These are phyloP conservation scores for Chlorella variabilis DNA, from an alignment of 163 green algal genomes.

Conservation along the genomic window DNA sequence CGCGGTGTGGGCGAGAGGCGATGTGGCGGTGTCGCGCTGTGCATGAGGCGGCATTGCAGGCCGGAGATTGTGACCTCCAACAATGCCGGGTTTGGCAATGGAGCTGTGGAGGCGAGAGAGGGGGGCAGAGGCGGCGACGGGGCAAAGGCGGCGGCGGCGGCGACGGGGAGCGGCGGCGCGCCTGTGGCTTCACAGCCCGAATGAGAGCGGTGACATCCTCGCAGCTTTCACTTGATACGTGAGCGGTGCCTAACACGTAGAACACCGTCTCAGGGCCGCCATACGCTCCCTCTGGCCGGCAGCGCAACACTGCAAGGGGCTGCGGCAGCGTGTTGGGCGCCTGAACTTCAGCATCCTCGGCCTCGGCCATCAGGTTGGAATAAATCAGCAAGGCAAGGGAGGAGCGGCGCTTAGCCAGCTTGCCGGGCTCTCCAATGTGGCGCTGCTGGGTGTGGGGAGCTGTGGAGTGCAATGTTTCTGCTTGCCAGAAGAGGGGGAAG, in stretches of 20 bases:
- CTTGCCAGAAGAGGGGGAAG: no score
- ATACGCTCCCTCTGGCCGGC: background rate
- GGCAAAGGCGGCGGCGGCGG: background rate
- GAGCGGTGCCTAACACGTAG: constrained; percentile 53
- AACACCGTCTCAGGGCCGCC: constrained; percentile 12
- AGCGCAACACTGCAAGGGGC: constrained; percentile 26
- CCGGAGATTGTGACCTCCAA: no score
- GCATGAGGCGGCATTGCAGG: no score
- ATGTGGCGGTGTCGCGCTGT: no score
- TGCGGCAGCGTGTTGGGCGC: constrained; percentile 12
- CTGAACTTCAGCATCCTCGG: background rate
- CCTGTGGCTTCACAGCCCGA: constrained; percentile 23
- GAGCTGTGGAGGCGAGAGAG: no score
- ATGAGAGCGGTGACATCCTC: constrained; percentile 40
- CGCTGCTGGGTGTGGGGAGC: no score
- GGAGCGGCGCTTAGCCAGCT: no score
- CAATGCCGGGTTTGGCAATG: no score
- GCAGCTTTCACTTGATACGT: constrained; percentile 42
- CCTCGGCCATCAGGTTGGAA: background rate
- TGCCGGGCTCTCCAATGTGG: no score
- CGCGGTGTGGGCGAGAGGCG: no score
- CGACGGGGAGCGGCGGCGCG: background rate
- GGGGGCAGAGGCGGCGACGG: no score
- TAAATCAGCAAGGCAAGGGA: background rate
- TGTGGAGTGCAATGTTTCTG: no score